Evolutionary conservation across 176 grass and related monocot genomes (phyloP).

Genomic region (Oryza nivara): DNA sequence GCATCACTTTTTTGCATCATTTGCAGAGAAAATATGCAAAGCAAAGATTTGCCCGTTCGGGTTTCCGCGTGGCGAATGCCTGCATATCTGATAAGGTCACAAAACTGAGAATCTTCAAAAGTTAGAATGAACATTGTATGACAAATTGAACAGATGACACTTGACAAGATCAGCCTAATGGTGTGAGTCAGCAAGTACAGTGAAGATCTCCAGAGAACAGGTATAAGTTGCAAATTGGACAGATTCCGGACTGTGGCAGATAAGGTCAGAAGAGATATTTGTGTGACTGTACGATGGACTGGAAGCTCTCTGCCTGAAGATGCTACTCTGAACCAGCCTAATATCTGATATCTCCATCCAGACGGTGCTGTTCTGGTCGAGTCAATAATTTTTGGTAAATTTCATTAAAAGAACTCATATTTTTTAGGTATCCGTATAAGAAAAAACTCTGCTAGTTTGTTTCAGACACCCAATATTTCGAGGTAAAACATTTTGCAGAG

Average conservation of each 20-base stretch:
- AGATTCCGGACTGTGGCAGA: neutral
- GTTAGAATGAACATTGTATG: neutral
- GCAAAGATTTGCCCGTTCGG: neutral
- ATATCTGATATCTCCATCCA: slow-evolving; percentile 22
- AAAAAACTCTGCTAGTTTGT: too few relatives aligned
- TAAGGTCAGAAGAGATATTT: slow-evolving; percentile 36
- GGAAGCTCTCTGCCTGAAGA: slow-evolving; percentile 36
- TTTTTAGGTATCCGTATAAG: too few relatives aligned
- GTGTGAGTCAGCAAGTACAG: neutral
- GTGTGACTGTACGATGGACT: neutral
- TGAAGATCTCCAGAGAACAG: neutral
- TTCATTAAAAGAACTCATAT: too few relatives aligned
- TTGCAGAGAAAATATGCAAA: slow-evolving; percentile 26
- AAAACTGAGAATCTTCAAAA: neutral
- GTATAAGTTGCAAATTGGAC: neutral
- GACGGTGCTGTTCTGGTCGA: neutral
- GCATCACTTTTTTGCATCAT: slow-evolving; percentile 31
- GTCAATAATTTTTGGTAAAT: neutral
- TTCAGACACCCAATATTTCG: too few relatives aligned
- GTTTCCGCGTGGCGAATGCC: neutral
- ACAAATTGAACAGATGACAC: neutral
- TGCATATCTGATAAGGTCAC: slow-evolving; percentile 34
- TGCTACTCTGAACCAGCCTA: slow-evolving; percentile 37
- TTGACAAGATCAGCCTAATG: neutral
- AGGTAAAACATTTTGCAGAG: too few relatives aligned